Base-by-base conservation (phyloP, 139 green algal genomes). In the Yamagishiella unicocca region DNA sequence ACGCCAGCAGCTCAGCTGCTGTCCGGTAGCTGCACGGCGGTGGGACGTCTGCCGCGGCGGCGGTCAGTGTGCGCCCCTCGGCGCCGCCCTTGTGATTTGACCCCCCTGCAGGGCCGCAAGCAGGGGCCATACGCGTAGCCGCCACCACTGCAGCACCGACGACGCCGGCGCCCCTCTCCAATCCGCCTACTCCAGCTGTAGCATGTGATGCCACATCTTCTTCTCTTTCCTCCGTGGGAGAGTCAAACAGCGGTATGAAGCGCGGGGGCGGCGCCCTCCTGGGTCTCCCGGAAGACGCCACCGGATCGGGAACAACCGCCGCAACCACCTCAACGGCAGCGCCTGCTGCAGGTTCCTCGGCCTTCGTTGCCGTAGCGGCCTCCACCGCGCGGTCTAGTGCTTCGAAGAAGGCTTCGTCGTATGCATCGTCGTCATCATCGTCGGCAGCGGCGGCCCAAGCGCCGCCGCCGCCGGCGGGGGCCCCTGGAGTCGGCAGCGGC, bases 351-450 rank as follows among this genome's bases (percentile, higher is more conserved):
- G 0, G 6, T 33, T 35, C 77, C 14, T 24, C 10, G 4, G 22
- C 19, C 1, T 4, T 42, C 4, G 62, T 22, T 6, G 64, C 33
- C 43, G 25, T 54, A 1, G 80, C 80, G 2, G 31, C 31, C 80
- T 77, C 80, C 62, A 86, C 80, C 2, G 45, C 62, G n/a, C 43
- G n/a, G 29, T 86, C 80, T 5, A 86, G 25, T 9, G 43, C 62
- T 0, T 66, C 54, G 35, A 68, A 86, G 33, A 78, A 86, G 9
- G 62, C 80, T 6, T 86, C 80, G 31, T 86, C 80, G 24, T 68
- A 77, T 14, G 45, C 67, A 0, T 54, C 37, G 14, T 84, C 64
- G 31, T 86, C 80, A 40, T 86, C 61, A n/a, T 86, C 80, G 2
- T 77, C 64, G 35, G 77, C 80, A 38, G 31, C n/a, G 21, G 1